A percentile compares a stretch with the other conserved stretches of the same genome.
Conservation (phyloP, 2,329 filamentous ascomycete species). For the Diaporthe vexans region DNA sequence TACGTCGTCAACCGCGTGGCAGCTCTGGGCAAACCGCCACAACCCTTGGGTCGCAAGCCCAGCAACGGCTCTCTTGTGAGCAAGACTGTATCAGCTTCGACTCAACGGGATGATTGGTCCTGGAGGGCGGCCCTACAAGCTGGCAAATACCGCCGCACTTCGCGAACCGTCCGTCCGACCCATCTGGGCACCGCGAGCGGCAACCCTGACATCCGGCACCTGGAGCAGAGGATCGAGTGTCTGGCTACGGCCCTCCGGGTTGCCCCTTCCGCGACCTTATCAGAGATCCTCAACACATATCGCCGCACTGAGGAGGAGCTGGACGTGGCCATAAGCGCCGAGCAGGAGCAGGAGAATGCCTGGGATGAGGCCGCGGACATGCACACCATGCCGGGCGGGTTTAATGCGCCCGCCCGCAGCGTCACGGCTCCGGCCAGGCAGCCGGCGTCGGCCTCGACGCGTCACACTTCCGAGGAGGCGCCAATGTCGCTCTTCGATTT, state of each 20-base stretch:
- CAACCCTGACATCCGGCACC: slow-evolving; percentile 75
- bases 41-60: slow-evolving; percentile 43
- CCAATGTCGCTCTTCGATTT: slow-evolving; percentile 77
- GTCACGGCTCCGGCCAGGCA: slow-evolving; percentile 59
- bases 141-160: slow-evolving; percentile 77
- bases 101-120: slow-evolving; percentile 72
- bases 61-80: slow-evolving; percentile 44
- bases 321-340: slow-evolving; percentile 74
- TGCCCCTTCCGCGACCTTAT: slow-evolving; percentile 77
- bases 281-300: slow-evolving; percentile 82
- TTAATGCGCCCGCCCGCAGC: slow-evolving; percentile 55
- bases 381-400: slow-evolving; percentile 69
- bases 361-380: slow-evolving; percentile 78
- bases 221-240: slow-evolving; percentile 87
- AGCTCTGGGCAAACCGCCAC: slow-evolving; percentile 46
- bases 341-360: slow-evolving; percentile 76
- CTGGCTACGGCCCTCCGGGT: slow-evolving; percentile 81
- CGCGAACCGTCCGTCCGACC: slow-evolving; percentile 67
- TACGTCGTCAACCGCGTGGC: slow-evolving; percentile 81
- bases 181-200: slow-evolving; percentile 72
- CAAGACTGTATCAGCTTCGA: slow-evolving; percentile 41
- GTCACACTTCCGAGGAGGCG: slow-evolving; percentile 63
- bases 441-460: slow-evolving; percentile 56
- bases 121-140: slow-evolving; percentile 85
- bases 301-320: slow-evolving; percentile 84